Conservation (phyloP, 2,329 filamentous ascomycete species). For the Sporothrix brunneoviolacea region DNA sequence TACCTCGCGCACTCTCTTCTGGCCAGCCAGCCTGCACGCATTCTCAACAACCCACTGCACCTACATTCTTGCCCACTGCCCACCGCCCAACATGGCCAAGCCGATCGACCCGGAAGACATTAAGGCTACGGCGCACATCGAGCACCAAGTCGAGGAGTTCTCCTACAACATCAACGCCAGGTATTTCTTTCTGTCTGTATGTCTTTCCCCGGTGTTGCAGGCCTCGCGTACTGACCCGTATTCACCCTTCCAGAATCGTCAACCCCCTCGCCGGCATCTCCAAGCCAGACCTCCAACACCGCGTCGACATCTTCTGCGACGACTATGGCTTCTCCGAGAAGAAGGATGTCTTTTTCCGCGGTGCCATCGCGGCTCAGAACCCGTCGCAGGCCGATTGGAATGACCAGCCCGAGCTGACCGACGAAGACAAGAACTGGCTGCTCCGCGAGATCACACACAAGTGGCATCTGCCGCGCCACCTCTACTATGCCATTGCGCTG, state of each 20-base stretch:
- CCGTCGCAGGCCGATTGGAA: conserved; percentile 49
- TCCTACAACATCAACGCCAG: conserved; percentile 4
- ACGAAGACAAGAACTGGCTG: conserved; percentile 46
- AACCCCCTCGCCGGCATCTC: conserved; percentile 10
- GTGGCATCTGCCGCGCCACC: conserved; percentile 21
- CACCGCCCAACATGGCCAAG: neutral
- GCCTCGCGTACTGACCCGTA: too few species aligned
- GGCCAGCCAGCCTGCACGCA: neutral
- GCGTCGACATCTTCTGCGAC: conserved; percentile 5
- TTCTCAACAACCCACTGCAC: neutral
- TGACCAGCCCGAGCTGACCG: conserved; percentile 34
- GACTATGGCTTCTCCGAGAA: conserved; percentile 10
- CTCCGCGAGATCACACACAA: conserved; percentile 38
- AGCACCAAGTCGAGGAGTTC: neutral
- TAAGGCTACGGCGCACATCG: conserved; percentile 1
- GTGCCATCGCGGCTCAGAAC: conserved; percentile 68
- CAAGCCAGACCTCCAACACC: neutral
- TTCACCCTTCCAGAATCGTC: too few species aligned
- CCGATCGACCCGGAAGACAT: neutral
- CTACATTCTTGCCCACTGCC: neutral
- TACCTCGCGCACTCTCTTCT: too few species aligned
- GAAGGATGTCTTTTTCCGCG: conserved; percentile 49
- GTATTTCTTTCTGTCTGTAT: neutral
- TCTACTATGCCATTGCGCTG: conserved; percentile 16
- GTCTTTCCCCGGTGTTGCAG: too few species aligned